phyloP scores from a whole-genome alignment of 768 basidiomycete genomes.

The Pleurotus pulmonarius region DNA sequence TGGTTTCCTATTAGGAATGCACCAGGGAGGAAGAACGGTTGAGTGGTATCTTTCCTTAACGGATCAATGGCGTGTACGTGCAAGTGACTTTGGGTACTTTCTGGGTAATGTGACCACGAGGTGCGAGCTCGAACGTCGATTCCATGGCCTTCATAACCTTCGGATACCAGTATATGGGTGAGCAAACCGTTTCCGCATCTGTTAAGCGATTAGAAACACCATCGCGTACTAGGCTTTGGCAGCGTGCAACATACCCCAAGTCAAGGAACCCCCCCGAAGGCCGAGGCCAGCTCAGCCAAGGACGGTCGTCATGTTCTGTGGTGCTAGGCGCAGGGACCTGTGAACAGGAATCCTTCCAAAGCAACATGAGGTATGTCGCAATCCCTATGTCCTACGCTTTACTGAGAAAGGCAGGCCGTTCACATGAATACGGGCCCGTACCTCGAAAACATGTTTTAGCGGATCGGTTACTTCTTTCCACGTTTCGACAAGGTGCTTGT shows the following conservation, averaged over 20 bases:
- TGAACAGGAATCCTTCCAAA: slow-evolving; percentile 79
- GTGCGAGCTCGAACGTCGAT: slow-evolving; percentile 82
- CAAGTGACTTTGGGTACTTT: slow-evolving; percentile 54
- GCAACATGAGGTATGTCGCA: slow-evolving; percentile 85
- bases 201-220: background rate
- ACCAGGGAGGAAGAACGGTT: slow-evolving; percentile 32
- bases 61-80: slow-evolving; percentile 75
- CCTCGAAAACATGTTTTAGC: slow-evolving; percentile 88
- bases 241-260: slow-evolving; percentile 56
- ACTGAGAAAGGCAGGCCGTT: background rate
- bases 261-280: slow-evolving; percentile 88
- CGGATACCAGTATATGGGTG: slow-evolving; percentile 78
- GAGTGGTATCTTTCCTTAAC: slow-evolving; percentile 4
- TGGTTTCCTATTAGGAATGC: slow-evolving; percentile 92
- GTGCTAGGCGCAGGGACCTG: slow-evolving; percentile 6
- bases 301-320: slow-evolving; percentile 22
- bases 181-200: slow-evolving; percentile 94
- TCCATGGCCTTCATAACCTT: slow-evolving; percentile 83
- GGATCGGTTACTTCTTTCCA: slow-evolving; percentile 88
- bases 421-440: slow-evolving; percentile 20
- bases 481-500: slow-evolving; percentile 68
- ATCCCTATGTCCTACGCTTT: slow-evolving; percentile 84
- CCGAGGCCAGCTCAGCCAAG: slow-evolving; percentile 73
- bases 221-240: background rate
- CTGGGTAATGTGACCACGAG: slow-evolving; percentile 82